These are phyloP conservation scores for Furcasterigmium furcatum DNA, from an alignment of 2,329 filamentous ascomycete species.

Conservation along the genomic window DNA sequence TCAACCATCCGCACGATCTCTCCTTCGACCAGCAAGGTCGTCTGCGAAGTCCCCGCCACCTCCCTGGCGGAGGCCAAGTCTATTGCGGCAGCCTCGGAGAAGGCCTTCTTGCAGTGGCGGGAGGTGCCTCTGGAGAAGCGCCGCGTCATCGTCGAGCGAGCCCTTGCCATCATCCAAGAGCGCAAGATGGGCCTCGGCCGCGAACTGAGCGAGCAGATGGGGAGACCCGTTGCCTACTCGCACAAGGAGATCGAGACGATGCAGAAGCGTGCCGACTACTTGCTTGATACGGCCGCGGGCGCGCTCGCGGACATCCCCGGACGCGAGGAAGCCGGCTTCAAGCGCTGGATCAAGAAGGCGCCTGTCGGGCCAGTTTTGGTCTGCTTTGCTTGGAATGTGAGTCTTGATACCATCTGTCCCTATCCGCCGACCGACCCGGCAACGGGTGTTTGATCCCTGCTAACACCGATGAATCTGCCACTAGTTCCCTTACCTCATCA, in stretches of 20 bases:
- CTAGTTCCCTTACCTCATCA: conserved; percentile 70
- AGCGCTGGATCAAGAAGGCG: conserved; percentile 62
- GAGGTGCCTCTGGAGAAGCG: conserved; percentile 54
- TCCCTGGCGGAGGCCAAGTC: conserved; percentile 52
- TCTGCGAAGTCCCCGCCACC: conserved; percentile 59
- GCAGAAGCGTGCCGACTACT: conserved; percentile 61
- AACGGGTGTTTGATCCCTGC: too few species aligned
- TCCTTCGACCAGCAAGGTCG: conserved; percentile 62
- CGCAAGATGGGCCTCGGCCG: conserved; percentile 59
- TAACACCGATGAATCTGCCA: too few species aligned
- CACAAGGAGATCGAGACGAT: conserved; percentile 64
- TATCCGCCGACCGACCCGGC: neutral
- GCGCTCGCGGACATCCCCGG: conserved; percentile 59
- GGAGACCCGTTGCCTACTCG: conserved; percentile 65
- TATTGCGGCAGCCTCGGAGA: conserved; percentile 53
- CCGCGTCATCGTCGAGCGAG: conserved; percentile 60
- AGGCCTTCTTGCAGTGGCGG: conserved; percentile 59
- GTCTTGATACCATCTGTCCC: conserved; percentile 22
- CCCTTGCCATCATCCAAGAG: conserved; percentile 38
- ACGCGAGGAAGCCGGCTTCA: conserved; percentile 63
- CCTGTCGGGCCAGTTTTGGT: conserved; percentile 65
- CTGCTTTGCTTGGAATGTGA: conserved; percentile 70
- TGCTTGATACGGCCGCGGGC: conserved; percentile 60
- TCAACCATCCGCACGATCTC: too few species aligned
- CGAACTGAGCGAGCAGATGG: conserved; percentile 72